Evolutionary conservation across 805 yeast species (phyloP).

Genomic region (Torulaspora microellipsoides): DNA sequence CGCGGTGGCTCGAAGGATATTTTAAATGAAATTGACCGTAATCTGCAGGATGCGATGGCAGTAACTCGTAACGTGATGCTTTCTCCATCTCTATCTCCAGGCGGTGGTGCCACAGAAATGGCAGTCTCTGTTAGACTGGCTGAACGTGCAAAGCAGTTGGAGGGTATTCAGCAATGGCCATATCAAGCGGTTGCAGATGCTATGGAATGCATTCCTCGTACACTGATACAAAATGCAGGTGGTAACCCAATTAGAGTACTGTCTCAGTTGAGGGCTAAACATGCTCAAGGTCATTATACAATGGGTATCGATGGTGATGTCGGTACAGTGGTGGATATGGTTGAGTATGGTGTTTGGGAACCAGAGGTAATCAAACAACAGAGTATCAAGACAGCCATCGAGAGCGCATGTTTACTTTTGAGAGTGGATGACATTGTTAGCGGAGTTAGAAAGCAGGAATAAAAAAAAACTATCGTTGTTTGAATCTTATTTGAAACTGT

Average conservation of each 20-base stretch:
- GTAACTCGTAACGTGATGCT: conserved; percentile 92
- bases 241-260: conserved; percentile 89
- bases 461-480: conserved; percentile 1
- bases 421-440: conserved; percentile 98
- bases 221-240: conserved; percentile 95
- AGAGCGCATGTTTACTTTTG: conserved; percentile 88
- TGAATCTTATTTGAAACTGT: no score
- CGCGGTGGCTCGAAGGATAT: conserved; percentile 98
- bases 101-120: conserved; percentile 99
- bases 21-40: conserved; percentile 91
- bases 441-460: conserved; percentile 69
- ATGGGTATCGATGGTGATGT: conserved; percentile 93
- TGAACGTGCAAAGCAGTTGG: conserved; percentile 86
- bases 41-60: conserved; percentile 97
- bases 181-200: conserved; percentile 99
- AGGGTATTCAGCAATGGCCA: conserved; percentile 98
- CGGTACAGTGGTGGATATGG: conserved; percentile 95
- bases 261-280: conserved; percentile 92
- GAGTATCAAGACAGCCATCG: conserved; percentile 95
- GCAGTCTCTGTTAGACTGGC: conserved; percentile 86
- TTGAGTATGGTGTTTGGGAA: conserved; percentile 96
- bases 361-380: conserved; percentile 98
- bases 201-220: conserved; percentile 96
- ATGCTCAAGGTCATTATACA: conserved; percentile 81
- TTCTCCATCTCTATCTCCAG: conserved; percentile 93